phyloP scores from a whole-genome alignment of 129 eudicot species.

The Pseudognaphalium luteoalbum region DNA sequence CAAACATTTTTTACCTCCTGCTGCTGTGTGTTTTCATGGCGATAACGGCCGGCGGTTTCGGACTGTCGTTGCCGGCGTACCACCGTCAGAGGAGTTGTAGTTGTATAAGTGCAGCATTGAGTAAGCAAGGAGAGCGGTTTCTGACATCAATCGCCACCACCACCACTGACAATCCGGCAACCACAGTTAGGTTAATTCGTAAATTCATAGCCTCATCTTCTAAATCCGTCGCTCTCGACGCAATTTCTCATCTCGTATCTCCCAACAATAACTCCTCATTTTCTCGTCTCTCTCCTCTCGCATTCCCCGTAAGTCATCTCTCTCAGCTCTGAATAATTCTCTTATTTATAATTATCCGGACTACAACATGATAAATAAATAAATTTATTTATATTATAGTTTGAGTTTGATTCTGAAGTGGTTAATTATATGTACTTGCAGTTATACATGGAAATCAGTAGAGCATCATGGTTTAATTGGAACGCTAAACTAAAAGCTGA shows the following conservation, averaged over 20 bases:
- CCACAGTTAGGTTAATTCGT: conserved; percentile 45
- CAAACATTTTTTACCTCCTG: not conserved
- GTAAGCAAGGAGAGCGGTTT: conserved; percentile 70
- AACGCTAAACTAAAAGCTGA: conserved; percentile 73
- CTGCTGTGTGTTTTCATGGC: conserved; percentile 13
- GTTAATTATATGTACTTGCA: conserved; percentile 34
- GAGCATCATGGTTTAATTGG: conserved; percentile 79
- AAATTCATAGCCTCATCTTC: conserved; percentile 71
- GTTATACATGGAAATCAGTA: conserved; percentile 60
- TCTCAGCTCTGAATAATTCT: not conserved
- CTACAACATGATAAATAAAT: not conserved
- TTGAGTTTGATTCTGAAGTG: too few species aligned
- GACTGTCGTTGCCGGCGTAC: conserved; percentile 25
- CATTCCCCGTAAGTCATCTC: conserved; percentile 52
- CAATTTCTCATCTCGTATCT: conserved; percentile 58
- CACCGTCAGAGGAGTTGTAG: conserved; percentile 5
- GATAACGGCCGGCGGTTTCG: conserved; percentile 23
- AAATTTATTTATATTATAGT: too few species aligned
- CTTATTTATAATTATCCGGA: not conserved
- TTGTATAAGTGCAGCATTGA: conserved; percentile 30
- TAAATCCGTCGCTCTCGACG: conserved; percentile 56
- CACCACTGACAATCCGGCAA: conserved; percentile 43
- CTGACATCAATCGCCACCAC: conserved; percentile 59
- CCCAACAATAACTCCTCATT: conserved; percentile 46
- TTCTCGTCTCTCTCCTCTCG: conserved; percentile 58